Evolutionary conservation across 306 rosid species (phyloP), one percentile per base, ranked within the genome.

Genomic region (Cicer judaicum): DNA sequence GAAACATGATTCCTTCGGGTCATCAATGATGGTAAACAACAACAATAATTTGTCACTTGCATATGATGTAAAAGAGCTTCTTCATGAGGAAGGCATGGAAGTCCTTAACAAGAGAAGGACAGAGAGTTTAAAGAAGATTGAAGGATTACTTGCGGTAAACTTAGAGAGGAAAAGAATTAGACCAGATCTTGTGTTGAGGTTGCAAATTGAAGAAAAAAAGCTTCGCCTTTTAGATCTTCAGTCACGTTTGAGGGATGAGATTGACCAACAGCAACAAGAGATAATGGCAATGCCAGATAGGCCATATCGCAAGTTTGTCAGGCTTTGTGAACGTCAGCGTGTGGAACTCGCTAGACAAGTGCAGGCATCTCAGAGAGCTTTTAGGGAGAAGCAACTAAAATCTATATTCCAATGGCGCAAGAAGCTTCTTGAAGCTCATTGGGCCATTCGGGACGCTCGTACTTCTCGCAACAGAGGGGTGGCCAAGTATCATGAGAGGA

Each of bases 221-320:
- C 92, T 94, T 34, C 89, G 93, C 47, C 96, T 94, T 86, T 72
- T 84, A 75, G 93, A 90, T 87, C 80, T 86, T 68, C 98, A 94
- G 88, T 88, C 97, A 15, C 95, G 97, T 47, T 85, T 94, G 77
- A 91, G 97, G 81, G 93, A 90, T 61, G 98, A 94, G 88, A 88
- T 94, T 74, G 97, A 94, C 86, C 96, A 91, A 75, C 98, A 91
- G 40, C 98, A 94, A 81, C 97, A 94, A 77, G 95, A 94, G 87
- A 94, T 94, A 83, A 91, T 94, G 97, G 93, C 96, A 79, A 94
- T 94, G 97, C 94, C 97, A 14, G 98, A 94, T 48, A 90, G 98
- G 86, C 96, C 95, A 61, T 91, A 94, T 72, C 87, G 97, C 44
- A 94, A 91, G 86, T 94, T 94, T 89, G 97, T 94, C 61, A 87